Percentiles rank a stretch among this genome's conserved stretches.
Evolutionary conservation across 148 eudicot species (phyloP).

Genomic region (Camellia granthamiana): DNA sequence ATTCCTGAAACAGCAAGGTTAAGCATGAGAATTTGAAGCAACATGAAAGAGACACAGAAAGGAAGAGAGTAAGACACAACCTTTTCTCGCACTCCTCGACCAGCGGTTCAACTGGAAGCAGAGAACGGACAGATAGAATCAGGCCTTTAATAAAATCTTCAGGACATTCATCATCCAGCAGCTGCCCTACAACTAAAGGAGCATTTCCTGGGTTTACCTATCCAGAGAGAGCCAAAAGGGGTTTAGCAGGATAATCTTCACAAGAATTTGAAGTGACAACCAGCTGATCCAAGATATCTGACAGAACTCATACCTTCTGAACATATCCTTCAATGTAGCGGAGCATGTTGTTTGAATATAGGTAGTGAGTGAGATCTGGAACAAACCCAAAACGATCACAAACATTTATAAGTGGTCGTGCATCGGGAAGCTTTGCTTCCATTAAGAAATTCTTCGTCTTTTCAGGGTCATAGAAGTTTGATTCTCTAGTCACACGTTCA

Average conservation of each 20-base stretch:
- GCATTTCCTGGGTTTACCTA: conserved; percentile 98
- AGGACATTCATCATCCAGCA: conserved; percentile 95
- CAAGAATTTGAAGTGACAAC: neutral
- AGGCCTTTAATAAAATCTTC: conserved; percentile 96
- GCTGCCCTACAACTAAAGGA: conserved; percentile 93
- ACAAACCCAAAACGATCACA: conserved; percentile 97
- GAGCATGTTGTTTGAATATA: conserved; percentile 87
- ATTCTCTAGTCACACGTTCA: conserved; percentile 95
- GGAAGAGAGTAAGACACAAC: conserved; percentile 22
- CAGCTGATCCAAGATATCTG: neutral
- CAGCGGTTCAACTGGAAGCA: conserved; percentile 94
- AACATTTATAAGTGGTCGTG: conserved; percentile 94
- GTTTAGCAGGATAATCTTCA: conserved; percentile 12
- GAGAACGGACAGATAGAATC: conserved; percentile 92
- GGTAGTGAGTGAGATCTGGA: conserved; percentile 93
- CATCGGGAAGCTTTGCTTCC: conserved; percentile 99
- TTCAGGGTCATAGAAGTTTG: conserved; percentile 87
- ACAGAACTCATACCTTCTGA: conserved; percentile 60
- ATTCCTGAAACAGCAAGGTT: conserved; percentile 51
- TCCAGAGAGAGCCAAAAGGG: conserved; percentile 15
- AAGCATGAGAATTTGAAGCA: conserved; percentile 15
- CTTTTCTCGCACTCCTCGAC: conserved; percentile 96
- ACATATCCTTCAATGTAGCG: conserved; percentile 99
- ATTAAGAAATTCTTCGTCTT: conserved; percentile 92
- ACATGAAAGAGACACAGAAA: neutral